Evolutionary conservation across 495 filamentous ascomycete species (phyloP).

Genomic region (Aspergillus carlsbadensis): DNA sequence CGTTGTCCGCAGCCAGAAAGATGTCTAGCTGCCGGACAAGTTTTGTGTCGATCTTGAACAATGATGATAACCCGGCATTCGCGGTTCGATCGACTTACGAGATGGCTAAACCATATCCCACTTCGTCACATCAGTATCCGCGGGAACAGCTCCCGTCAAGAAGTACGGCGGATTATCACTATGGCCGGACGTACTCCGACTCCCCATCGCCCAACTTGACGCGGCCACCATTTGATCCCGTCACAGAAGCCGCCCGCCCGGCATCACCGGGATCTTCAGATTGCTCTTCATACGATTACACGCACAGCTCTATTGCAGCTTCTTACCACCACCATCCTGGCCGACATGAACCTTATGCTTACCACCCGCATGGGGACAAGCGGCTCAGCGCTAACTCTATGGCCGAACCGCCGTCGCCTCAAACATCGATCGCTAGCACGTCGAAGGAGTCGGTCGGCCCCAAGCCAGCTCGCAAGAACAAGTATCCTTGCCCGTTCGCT

Average conservation of each 20-base stretch:
- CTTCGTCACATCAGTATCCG: constrained; percentile 29
- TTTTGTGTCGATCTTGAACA: constrained; percentile 50
- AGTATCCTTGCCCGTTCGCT: constrained; percentile 57
- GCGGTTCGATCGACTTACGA: constrained; percentile 44
- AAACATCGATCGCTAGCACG: constrained; percentile 23
- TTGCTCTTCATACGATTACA: constrained; percentile 42
- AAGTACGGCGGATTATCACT: constrained; percentile 24
- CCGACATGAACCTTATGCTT: constrained; percentile 22
- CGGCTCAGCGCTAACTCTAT: constrained; percentile 27
- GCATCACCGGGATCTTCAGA: constrained; percentile 39
- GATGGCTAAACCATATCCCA: constrained; percentile 31
- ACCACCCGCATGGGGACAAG: constrained; percentile 28
- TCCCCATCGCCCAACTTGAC: constrained; percentile 29
- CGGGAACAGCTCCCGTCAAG: constrained; percentile 25
- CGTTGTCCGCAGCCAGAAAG: constrained; percentile 22
- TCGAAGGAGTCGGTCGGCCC: constrained; percentile 19
- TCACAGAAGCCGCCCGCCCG: constrained; percentile 30
- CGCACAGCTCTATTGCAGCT: constrained; percentile 24
- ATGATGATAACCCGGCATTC: constrained; percentile 50
- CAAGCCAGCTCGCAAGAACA: constrained; percentile 43
- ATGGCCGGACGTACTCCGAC: constrained; percentile 25
- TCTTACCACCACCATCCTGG: constrained; percentile 17
- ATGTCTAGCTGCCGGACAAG: constrained; percentile 38
- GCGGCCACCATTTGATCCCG: constrained; percentile 29
- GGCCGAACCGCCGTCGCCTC: constrained; percentile 26